A percentile compares a stretch with the other conserved stretches of the same genome.
phyloP scores from a whole-genome alignment of 2,329 filamentous ascomycete genomes.

The Diaporthe caulivora region DNA sequence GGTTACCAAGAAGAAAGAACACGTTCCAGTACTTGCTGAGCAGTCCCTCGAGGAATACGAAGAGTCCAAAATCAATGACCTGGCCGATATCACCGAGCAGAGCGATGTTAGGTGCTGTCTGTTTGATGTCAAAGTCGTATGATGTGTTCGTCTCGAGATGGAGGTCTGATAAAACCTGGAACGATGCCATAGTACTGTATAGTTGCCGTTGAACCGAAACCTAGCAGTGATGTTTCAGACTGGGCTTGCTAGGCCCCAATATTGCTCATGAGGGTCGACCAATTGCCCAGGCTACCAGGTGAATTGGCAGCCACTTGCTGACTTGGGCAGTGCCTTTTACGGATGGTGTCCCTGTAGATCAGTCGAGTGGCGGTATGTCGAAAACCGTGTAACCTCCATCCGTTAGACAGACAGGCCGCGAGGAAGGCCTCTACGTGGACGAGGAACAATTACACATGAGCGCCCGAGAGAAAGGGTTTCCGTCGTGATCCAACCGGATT shows the following conservation, averaged over 20 bases:
- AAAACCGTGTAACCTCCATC: not conserved
- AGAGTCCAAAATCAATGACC: slow-evolving; percentile 31
- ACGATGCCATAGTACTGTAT: not conserved
- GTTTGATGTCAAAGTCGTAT: slow-evolving; percentile 61
- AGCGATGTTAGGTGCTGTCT: slow-evolving; percentile 63
- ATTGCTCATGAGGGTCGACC: not conserved
- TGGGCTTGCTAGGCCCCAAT: no score
- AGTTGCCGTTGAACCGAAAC: not conserved
- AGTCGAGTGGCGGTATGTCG: not conserved
- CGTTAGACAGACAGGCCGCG: not conserved
- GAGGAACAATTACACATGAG: not conserved
- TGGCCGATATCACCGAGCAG: slow-evolving; percentile 70
- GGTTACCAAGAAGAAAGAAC: slow-evolving; percentile 67
- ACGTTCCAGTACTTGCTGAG: slow-evolving; percentile 61
- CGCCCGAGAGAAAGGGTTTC: not conserved
- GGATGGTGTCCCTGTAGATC: not conserved
- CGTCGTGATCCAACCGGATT: not conserved
- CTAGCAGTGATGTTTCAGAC: not conserved
- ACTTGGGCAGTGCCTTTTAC: slow-evolving; percentile 8
- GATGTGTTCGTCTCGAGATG: slow-evolving; percentile 63
- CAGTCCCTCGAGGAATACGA: slow-evolving; percentile 61
- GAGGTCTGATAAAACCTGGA: slow-evolving; percentile 68
- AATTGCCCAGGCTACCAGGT: not conserved
- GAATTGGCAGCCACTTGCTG: not conserved
- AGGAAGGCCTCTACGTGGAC: not conserved